Conservation (phyloP, 306 rosid genomes). For the Trifolium dubium region DNA sequence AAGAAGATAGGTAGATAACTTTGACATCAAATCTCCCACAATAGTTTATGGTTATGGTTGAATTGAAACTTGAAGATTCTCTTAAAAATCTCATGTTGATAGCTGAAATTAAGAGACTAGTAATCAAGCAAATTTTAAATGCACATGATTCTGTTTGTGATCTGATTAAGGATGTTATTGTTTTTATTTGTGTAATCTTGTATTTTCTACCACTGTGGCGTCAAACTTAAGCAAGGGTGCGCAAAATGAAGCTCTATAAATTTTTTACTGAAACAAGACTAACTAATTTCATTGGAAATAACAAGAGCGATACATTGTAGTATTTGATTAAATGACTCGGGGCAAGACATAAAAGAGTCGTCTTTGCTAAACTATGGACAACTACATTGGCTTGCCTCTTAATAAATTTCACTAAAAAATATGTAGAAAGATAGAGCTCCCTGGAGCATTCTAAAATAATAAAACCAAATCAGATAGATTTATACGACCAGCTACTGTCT, state of each 20-base stretch:
- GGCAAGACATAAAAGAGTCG: not conserved
- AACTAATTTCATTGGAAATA: not conserved
- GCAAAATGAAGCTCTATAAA: not conserved
- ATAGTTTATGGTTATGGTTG: slow-evolving; percentile 23
- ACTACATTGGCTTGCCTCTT: not conserved
- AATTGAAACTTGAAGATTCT: slow-evolving; percentile 39
- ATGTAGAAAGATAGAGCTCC: not conserved
- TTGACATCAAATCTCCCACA: slow-evolving; percentile 28
- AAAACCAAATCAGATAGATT: too few relatives aligned
- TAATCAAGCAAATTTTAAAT: not conserved
- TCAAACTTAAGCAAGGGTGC: not conserved
- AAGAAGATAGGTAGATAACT: slow-evolving; percentile 27
- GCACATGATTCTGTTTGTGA: not conserved
- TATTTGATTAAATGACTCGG: not conserved
- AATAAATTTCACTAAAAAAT: not conserved
- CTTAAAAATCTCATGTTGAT: not conserved
- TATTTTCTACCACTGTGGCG: slow-evolving; percentile 3
- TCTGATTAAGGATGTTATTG: not conserved
- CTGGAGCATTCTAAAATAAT: not conserved
- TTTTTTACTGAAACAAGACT: not conserved
- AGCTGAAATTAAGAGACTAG: slow-evolving; percentile 21
- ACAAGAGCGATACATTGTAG: not conserved
- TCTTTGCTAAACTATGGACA: not conserved
- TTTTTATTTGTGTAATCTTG: not conserved
- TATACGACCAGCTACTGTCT: too few relatives aligned